Base-by-base conservation (phyloP, 75 land plant species). In the Picea sitchensis region DNA sequence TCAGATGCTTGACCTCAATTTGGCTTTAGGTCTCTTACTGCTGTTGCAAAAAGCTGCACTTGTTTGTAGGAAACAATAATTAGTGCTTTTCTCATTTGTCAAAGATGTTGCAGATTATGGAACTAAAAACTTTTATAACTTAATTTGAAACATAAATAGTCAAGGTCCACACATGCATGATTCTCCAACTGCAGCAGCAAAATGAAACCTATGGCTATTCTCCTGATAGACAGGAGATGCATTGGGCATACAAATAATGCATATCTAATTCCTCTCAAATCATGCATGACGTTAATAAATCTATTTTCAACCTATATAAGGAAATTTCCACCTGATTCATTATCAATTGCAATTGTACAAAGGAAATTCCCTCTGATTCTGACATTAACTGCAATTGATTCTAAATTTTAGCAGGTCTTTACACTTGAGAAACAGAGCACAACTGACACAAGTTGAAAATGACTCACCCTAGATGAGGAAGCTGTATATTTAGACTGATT, bases 381-480 rank as follows among this genome's bases (percentile, higher is more conserved):
- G 23, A 61, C 23, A n/a, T 61, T 44, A 51, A 51, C 56, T 51
- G 12, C 56, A 51, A 51, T 51, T 18, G 0, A 20, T 44, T 41
- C 47, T 38, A 71, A 6, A 41, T 12, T 71, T 44, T 41, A 71
- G n/a, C 74, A 41, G 21, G 4, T 18, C 56, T 41, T 71, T 21
- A 71, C 15, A 44, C 2, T 71, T 44, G 38, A n/a, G 54, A 71
- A 71, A 6, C 56, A 44, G 1, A 41, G 41, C 11, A n/a, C 23
- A 71, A 71, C 17, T 47, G 44, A 11, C 54, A 71, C 44, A 7
- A 41, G 54, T 44, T n/a, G 7, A 71, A 56, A 71, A 38, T 6
- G 18, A 21, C 74, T 71, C 23, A 71, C 74, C 74, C 74, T 71
- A 71, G 74, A 71, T 71, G 74, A 71, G n/a, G 74, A 71, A n/a